Percentiles rank a stretch among this genome's conserved stretches.
Evolutionary conservation across 352 stramenopile species (phyloP).

Genomic region (Phytophthora foliorum): DNA sequence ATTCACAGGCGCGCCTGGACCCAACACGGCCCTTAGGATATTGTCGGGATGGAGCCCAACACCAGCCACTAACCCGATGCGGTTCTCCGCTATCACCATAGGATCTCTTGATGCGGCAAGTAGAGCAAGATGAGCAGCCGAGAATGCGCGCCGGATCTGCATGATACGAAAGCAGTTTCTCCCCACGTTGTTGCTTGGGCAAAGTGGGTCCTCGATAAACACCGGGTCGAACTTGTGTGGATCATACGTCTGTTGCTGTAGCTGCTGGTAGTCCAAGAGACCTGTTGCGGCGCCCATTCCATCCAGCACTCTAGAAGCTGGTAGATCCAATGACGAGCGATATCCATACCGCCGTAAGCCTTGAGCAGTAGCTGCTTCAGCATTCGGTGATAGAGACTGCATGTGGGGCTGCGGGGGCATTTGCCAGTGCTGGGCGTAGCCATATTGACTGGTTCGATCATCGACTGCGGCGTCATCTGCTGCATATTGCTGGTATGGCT

Average conservation of each 20-base stretch:
- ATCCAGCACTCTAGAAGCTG: slow-evolving; percentile 42
- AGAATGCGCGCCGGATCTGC: slow-evolving; percentile 86
- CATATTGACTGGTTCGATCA: slow-evolving; percentile 58
- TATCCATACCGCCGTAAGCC: slow-evolving; percentile 75
- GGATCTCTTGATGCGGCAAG: slow-evolving; percentile 68
- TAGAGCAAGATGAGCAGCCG: slow-evolving; percentile 74
- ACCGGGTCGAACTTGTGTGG: slow-evolving; percentile 94
- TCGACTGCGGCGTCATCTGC: slow-evolving; percentile 60
- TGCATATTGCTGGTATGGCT: slow-evolving; percentile 44
- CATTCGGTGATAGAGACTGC: slow-evolving; percentile 57
- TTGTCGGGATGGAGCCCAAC: slow-evolving; percentile 85
- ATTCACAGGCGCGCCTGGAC: slow-evolving; percentile 61
- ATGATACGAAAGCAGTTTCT: slow-evolving; percentile 97
- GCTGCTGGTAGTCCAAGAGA: slow-evolving; percentile 51
- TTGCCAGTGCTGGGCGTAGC: slow-evolving; percentile 70
- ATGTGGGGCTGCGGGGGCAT: slow-evolving; percentile 49
- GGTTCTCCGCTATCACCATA: slow-evolving; percentile 64
- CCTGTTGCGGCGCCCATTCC: slow-evolving; percentile 43
- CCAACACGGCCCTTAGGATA: slow-evolving; percentile 78
- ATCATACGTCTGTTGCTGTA: slow-evolving; percentile 71
- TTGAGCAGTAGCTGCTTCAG: slow-evolving; percentile 65
- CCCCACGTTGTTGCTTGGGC: slow-evolving; percentile 95
- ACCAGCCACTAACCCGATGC: slow-evolving; percentile 64
- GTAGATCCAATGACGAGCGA: slow-evolving; percentile 73
- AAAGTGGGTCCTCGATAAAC: slow-evolving; percentile 96